A percentile compares a stretch with the other conserved stretches of the same genome.
Conservation (phyloP, 805 yeast genomes). For the Pichia scutulata region DNA sequence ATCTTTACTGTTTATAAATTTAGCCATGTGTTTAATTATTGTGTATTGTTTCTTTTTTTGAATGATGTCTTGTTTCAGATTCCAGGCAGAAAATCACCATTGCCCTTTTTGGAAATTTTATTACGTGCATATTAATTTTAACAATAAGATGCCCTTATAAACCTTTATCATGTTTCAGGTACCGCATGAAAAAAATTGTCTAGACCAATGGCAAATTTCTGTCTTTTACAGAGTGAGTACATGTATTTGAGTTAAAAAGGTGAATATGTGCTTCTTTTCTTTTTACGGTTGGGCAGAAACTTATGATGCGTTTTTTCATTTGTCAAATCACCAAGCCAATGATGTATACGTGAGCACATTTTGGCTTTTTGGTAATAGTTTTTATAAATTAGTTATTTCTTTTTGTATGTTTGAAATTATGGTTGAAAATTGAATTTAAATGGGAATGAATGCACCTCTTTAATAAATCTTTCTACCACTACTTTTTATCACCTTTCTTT, state of each 20-base stretch:
- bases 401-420: background rate
- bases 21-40: background rate
- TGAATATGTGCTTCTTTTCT: background rate
- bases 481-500: background rate
- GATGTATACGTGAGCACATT: background rate
- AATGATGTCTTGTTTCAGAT: background rate
- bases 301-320: background rate
- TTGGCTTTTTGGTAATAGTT: background rate
- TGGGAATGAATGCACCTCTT: background rate
- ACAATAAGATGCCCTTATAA: background rate
- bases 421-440: background rate
- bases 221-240: too few relatives aligned
- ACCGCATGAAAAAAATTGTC: background rate
- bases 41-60: background rate
- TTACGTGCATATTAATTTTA: background rate
- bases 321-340: background rate
- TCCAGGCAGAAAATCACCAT: background rate
- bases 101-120: background rate
- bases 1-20: background rate
- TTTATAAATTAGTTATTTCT: background rate
- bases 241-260: background rate
- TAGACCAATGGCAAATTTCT: background rate
- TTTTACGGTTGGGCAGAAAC: background rate
- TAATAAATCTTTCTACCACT: background rate
- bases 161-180: background rate